A percentile compares a stretch with the other conserved stretches of the same genome.
Conservation (phyloP, 2,329 filamentous ascomycete genomes). For the Aspergillus sp. region DNA sequence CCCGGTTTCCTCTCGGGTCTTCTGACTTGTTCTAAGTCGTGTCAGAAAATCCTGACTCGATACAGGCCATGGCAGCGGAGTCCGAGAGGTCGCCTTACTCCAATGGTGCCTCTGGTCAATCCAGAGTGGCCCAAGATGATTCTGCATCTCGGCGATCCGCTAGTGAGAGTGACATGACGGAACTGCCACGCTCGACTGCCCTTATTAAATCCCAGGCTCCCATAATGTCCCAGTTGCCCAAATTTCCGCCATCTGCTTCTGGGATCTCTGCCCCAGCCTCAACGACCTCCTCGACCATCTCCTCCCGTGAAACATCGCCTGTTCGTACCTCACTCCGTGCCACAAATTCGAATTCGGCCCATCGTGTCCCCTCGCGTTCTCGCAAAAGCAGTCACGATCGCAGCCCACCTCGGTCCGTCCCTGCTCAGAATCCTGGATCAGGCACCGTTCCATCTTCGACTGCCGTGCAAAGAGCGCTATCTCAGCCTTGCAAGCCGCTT, state of each 20-base stretch:
- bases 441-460: constrained; percentile 53
- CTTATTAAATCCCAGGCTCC: constrained; percentile 19
- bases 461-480: constrained; percentile 62
- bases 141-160: constrained; percentile 21
- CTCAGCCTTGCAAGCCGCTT: constrained; percentile 62
- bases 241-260: constrained; percentile 18
- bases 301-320: constrained; percentile 48
- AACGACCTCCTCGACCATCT: constrained; percentile 40
- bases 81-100: constrained; percentile 33
- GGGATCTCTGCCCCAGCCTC: constrained; percentile 30
- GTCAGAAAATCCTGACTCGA: constrained; percentile 23
- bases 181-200: constrained; percentile 20
- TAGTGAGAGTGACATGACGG: constrained; percentile 24
- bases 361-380: constrained; percentile 46
- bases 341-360: constrained; percentile 25
- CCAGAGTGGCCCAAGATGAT: constrained; percentile 22
- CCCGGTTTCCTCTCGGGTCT: constrained; percentile 29
- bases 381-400: constrained; percentile 65
- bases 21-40: constrained; percentile 27
- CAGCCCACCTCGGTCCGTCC: constrained; percentile 54
- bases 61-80: constrained; percentile 29
- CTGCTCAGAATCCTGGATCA: constrained; percentile 32
- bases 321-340: constrained; percentile 27
- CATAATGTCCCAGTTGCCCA: constrained; percentile 28
- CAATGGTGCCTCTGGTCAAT: constrained; percentile 25